Conservation (phyloP, 306 rosid genomes). For the Prunus armeniaca region DNA sequence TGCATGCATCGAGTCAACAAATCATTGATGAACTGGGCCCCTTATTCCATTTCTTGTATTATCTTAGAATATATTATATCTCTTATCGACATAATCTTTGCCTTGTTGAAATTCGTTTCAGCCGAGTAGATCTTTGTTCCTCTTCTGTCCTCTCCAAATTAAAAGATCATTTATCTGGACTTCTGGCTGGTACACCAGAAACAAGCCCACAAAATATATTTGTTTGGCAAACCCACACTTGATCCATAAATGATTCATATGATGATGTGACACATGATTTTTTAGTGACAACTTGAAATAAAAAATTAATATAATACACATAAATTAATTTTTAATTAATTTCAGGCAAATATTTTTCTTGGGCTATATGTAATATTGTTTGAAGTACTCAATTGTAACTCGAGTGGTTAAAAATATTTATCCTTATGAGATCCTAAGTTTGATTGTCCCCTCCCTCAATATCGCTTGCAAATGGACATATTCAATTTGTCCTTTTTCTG, state of each 20-base stretch:
- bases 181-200: neutral
- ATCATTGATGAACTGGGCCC: conserved; percentile 12
- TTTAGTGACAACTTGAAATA: neutral
- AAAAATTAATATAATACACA: neutral
- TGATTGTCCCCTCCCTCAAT: rapidly evolving
- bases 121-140: neutral
- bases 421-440: rapidly evolving
- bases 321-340: neutral
- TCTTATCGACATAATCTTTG: conserved; percentile 7
- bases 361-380: no score
- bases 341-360: no score
- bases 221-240: neutral
- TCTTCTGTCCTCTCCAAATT: conserved; percentile 3
- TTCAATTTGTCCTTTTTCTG: neutral
- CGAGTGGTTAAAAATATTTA: no score
- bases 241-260: neutral
- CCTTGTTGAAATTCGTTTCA: conserved; percentile 21
- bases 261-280: neutral
- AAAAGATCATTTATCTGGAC: neutral
- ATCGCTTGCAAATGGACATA: neutral
- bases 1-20: no score
- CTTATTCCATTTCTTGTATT: conserved; percentile 13
- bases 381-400: no score
- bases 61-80: neutral
- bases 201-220: neutral